A percentile compares a stretch with the other conserved stretches of the same genome.
These are phyloP conservation scores for Yarrowia sp. DNA, from an alignment of 805 yeast genomes.

Conservation along the genomic window DNA sequence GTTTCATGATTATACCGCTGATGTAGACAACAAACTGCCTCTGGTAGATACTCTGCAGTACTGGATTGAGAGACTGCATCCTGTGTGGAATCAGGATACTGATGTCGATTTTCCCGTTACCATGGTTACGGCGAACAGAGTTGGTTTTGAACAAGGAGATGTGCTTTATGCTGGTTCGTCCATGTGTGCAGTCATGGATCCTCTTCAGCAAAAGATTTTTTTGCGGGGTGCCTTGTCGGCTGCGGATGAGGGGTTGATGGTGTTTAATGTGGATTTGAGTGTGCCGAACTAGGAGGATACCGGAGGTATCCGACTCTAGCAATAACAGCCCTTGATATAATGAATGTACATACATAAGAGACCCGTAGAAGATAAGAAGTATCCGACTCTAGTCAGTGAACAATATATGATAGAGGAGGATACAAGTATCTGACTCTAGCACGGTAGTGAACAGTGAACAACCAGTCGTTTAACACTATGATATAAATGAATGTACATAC, in stretches of 20 bases:
- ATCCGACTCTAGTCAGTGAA: too few species aligned
- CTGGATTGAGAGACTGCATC: constrained; percentile 72
- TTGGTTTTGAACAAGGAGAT: constrained; percentile 65
- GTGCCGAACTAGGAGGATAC: background rate
- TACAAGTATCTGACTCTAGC: too few species aligned
- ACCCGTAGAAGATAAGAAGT: too few species aligned
- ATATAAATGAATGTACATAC: too few species aligned
- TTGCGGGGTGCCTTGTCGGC: constrained; percentile 18
- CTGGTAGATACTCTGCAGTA: constrained; percentile 57
- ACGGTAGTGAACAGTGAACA: too few species aligned
- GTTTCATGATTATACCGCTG: constrained; percentile 5
- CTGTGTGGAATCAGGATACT: constrained; percentile 42
- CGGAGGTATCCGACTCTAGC: background rate
- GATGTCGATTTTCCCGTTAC: constrained; percentile 37
- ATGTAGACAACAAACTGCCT: constrained; percentile 41
- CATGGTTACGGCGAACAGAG: constrained; percentile 63
- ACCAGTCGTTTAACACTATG: too few species aligned
- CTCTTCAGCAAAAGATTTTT: constrained; percentile 13
- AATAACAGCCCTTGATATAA: too few species aligned
- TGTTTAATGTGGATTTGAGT: background rate
- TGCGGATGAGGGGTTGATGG: constrained; percentile 17
- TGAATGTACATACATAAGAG: too few species aligned
- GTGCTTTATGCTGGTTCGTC: constrained; percentile 34
- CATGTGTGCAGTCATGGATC: constrained; percentile 22
- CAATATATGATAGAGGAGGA: too few species aligned